Evolutionary conservation across 352 stramenopile species (phyloP).

Genomic region (Globisporangium lucens): DNA sequence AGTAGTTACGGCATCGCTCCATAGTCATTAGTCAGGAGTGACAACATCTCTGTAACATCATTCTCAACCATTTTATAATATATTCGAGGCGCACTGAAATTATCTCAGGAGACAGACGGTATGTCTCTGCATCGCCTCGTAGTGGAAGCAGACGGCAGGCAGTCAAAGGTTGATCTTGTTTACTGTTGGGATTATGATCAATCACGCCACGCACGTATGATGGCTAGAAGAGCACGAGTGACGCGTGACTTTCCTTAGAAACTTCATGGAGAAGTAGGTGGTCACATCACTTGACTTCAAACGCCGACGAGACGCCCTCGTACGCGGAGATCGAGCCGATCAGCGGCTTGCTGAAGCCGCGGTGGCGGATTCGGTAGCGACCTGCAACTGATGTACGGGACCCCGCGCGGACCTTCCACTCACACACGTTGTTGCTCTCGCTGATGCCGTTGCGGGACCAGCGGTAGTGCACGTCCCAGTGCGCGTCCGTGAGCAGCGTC

Average conservation of each 20-base stretch:
- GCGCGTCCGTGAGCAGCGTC: constrained; percentile 40
- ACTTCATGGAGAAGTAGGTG: not conserved
- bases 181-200: not conserved
- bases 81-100: not conserved
- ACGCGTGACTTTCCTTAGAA: too few relatives aligned
- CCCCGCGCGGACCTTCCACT: constrained; percentile 23
- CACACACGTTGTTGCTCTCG: constrained; percentile 37
- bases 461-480: constrained; percentile 48
- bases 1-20: not conserved
- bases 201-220: too few relatives aligned
- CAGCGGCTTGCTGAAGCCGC: constrained; percentile 34
- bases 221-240: too few relatives aligned
- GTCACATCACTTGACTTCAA: not conserved
- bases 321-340: constrained; percentile 19
- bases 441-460: constrained; percentile 24
- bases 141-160: too few relatives aligned
- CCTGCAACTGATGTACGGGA: constrained; percentile 19
- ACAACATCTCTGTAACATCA: not conserved
- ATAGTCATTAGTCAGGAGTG: not conserved
- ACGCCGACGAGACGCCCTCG: not conserved
- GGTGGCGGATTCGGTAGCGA: constrained; percentile 41
- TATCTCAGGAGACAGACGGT: too few relatives aligned
- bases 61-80: not conserved
- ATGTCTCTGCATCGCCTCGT: too few relatives aligned
- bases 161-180: not conserved